These are phyloP conservation scores for Penicillium manginii DNA, from an alignment of 495 filamentous ascomycete species.

Conservation along the genomic window DNA sequence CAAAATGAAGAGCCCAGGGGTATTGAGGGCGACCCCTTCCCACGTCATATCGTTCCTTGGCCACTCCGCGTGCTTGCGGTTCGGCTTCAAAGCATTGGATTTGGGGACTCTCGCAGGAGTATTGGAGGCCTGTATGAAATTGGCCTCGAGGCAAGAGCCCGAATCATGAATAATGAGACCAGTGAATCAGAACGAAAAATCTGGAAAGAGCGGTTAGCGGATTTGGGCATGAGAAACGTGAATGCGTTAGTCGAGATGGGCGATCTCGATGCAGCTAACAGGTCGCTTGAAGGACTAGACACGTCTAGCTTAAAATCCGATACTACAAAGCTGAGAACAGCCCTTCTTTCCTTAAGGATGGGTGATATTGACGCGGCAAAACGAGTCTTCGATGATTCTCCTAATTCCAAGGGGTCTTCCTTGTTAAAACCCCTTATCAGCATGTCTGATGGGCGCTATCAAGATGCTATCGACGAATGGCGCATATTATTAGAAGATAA, in stretches of 20 bases:
- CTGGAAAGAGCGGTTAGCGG: constrained; percentile 71
- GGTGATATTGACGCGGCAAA: constrained; percentile 76
- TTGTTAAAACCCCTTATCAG: constrained; percentile 66
- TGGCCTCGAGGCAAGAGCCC: constrained; percentile 69
- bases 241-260: constrained; percentile 90
- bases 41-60: constrained; percentile 78
- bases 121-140: constrained; percentile 89
- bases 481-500: constrained; percentile 49
- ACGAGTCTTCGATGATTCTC: constrained; percentile 35
- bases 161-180: constrained; percentile 43
- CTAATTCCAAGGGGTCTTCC: constrained; percentile 26
- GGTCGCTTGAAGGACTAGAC: constrained; percentile 59
- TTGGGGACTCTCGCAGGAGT: constrained; percentile 79
- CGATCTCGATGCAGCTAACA: constrained; percentile 74
- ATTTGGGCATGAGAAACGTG: constrained; percentile 77
- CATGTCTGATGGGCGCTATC: constrained; percentile 79
- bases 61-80: constrained; percentile 79
- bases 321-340: constrained; percentile 47
- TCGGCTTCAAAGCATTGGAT: constrained; percentile 81
- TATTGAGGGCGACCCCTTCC: constrained; percentile 26
- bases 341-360: constrained; percentile 72
- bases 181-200: constrained; percentile 45
- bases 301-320: constrained; percentile 41
- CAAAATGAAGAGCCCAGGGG: constrained; percentile 42
- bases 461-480: constrained; percentile 65